Evolutionary conservation across 768 basidiomycete species (phyloP), one percentile per base, ranked within the genome.

Genomic region (Tricholoma sp.): DNA sequence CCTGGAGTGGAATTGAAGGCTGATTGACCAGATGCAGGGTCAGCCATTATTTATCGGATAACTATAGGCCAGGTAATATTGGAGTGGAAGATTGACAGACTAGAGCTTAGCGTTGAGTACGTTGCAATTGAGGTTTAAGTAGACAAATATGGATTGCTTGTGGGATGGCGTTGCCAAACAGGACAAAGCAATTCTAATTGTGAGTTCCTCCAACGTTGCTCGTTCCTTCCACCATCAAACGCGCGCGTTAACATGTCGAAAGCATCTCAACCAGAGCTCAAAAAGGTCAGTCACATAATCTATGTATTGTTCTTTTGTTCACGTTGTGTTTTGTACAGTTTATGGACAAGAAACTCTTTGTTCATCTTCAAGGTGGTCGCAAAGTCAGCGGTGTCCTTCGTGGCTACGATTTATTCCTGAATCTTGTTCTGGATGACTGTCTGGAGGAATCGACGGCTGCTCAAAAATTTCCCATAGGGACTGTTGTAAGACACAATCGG

Each of bases 321-420:
- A 63, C 42, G 54, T 44, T 51, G 32, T 51, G 52, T 50, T 10
- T 51, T 36, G 51, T 42, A 42, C 53, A 98, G 91, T 99, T 97
- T 70, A 98, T 99, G 95, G 97, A 99, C 82, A 96, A 98, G 78
- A 91, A 89, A 67, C 76, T 98, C 63, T 95, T 95, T 73, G 79
- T 99, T 66, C 85, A 96, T 74, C 78, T 99, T 6, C 94, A 97
- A 69, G 93, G 91, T 48, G 94, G 94, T 54, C 88, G 96, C 66
- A 93, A 92, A 82, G 91, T 99, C 66, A 94, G 91, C 75, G 97
- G 97, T 54, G 86, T 85, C 12, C 76, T 99, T 51, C 88, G 97
- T 60, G 97, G 97, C 52, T 99, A 97, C 72, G 97, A 99, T 78
- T 88, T 99, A 61, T 99, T 99, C 79, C 77, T 99, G 69, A 99